Evolutionary conservation across 2,329 filamentous ascomycete genomes (phyloP).

Genomic region (Paecilomyces sp.): DNA sequence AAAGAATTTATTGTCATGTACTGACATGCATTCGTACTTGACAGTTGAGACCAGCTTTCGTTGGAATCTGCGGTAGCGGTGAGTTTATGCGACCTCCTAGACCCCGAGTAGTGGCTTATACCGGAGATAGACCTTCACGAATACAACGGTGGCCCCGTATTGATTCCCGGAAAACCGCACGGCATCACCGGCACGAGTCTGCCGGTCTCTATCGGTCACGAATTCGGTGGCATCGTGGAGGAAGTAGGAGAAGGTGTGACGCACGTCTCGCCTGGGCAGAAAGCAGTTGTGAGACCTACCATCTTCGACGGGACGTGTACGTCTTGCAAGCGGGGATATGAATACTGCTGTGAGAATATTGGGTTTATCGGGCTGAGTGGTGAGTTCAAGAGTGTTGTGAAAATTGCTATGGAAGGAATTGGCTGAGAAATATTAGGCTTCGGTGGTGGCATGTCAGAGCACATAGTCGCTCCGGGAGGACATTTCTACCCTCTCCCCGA

Average conservation of each 20-base stretch:
- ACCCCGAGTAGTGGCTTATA: background rate
- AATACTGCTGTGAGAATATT: conserved; percentile 53
- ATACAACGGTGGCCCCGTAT: conserved; percentile 42
- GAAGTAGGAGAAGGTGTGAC: conserved; percentile 48
- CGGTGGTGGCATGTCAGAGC: conserved; percentile 20
- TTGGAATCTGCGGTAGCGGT: conserved; percentile 21
- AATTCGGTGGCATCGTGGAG: conserved; percentile 54
- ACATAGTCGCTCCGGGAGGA: conserved; percentile 17
- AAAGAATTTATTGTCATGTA: conserved; percentile 3
- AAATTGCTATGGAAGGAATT: conserved; percentile 45
- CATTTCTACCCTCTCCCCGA: conserved; percentile 19
- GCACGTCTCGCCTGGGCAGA: conserved; percentile 45
- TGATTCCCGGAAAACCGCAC: conserved; percentile 46
- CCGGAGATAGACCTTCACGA: conserved; percentile 41
- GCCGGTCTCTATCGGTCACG: conserved; percentile 58
- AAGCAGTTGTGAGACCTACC: conserved; percentile 54
- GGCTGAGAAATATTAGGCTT: conserved; percentile 41
- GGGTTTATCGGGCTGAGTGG: conserved; percentile 48
- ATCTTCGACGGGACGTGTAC: conserved; percentile 51
- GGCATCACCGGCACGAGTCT: conserved; percentile 49
- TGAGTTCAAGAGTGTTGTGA: conserved; percentile 33
- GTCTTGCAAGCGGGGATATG: conserved; percentile 45
- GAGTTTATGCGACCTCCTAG: background rate
- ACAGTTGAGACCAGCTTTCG: conserved; percentile 16
- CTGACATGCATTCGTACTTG: conserved; percentile 1